A percentile compares a stretch with the other conserved stretches of the same genome.
Conservation (phyloP, 1,284 basidiomycete species). For the Sporisorium scitamineum region DNA sequence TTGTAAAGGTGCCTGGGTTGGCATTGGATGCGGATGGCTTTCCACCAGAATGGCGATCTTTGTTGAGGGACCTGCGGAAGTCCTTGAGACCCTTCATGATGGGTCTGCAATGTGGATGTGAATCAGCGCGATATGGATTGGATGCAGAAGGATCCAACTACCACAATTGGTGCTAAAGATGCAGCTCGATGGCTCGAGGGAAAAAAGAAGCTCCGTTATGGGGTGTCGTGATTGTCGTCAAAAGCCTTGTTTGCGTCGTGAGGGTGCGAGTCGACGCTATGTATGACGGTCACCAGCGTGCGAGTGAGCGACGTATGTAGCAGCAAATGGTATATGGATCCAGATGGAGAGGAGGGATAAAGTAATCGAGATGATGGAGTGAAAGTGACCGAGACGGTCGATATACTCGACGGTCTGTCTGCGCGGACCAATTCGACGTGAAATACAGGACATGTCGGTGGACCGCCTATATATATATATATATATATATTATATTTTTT, state of each 20-base stretch:
- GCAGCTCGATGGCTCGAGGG: background rate
- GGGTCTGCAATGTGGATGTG: background rate
- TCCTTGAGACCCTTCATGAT: conserved; percentile 67
- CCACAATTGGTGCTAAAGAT: background rate
- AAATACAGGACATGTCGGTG: background rate
- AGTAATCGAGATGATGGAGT: background rate
- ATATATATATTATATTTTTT: too few species aligned
- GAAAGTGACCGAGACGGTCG: background rate
- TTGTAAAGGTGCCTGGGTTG: conserved; percentile 39
- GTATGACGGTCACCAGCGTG: background rate
- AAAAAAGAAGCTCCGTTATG: background rate
- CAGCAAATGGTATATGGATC: background rate
- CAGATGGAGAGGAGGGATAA: background rate
- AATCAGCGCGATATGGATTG: background rate
- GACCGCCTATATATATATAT: too few species aligned
- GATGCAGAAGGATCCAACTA: background rate
- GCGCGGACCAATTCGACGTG: conserved; percentile 3
- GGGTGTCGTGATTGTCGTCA: conserved; percentile 18
- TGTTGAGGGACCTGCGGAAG: conserved; percentile 63
- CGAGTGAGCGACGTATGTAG: background rate
- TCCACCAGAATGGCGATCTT: conserved; percentile 58
- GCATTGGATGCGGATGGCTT: conserved; percentile 28
- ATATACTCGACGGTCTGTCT: background rate
- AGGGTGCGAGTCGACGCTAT: background rate
- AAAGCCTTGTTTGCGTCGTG: background rate